These are phyloP conservation scores for Linnemannia exigua DNA, from an alignment of 192 early-diverging fungal species.

Conservation along the genomic window DNA sequence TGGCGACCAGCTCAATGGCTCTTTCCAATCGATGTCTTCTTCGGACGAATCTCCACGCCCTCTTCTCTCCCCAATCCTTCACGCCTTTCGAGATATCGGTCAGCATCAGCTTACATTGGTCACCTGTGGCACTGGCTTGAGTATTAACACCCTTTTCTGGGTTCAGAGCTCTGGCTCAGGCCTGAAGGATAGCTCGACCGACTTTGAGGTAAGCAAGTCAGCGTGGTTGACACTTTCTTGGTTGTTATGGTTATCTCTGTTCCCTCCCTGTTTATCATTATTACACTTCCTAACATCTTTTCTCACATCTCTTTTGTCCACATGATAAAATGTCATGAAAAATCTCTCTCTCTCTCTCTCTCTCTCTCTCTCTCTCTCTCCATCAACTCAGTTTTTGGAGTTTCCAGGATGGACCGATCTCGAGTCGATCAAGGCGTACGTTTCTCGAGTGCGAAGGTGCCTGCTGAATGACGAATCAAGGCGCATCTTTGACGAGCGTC, in stretches of 20 bases:
- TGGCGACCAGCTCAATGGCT: conserved; percentile 30
- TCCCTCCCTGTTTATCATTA: too few relatives aligned
- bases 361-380: too few relatives aligned
- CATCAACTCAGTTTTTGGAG: not conserved
- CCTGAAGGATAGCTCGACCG: conserved; percentile 34
- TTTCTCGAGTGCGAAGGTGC: not conserved
- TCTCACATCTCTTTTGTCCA: too few relatives aligned
- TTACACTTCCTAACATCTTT: too few relatives aligned
- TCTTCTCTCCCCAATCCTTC: conserved; percentile 6
- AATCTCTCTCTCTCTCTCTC: too few relatives aligned
- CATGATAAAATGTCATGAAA: too few relatives aligned
- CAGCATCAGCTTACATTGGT: conserved; percentile 26
- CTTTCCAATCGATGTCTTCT: conserved; percentile 33
- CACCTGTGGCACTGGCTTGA: conserved; percentile 24
- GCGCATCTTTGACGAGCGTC: not conserved
- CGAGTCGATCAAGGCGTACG: conserved; percentile 18
- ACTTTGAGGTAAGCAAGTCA: conserved; percentile 15
- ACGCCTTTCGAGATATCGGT: conserved; percentile 32
- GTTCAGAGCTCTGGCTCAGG: conserved; percentile 39
- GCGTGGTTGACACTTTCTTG: not conserved
- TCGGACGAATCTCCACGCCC: conserved; percentile 16
- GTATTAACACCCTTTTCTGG: conserved; percentile 20
- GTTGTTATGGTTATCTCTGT: not conserved
- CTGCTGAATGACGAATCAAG: conserved; percentile 4
- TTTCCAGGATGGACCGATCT: conserved; percentile 3